phyloP scores from a whole-genome alignment of 2,329 filamentous ascomycete species.

The Aureobasidium pullulans region DNA sequence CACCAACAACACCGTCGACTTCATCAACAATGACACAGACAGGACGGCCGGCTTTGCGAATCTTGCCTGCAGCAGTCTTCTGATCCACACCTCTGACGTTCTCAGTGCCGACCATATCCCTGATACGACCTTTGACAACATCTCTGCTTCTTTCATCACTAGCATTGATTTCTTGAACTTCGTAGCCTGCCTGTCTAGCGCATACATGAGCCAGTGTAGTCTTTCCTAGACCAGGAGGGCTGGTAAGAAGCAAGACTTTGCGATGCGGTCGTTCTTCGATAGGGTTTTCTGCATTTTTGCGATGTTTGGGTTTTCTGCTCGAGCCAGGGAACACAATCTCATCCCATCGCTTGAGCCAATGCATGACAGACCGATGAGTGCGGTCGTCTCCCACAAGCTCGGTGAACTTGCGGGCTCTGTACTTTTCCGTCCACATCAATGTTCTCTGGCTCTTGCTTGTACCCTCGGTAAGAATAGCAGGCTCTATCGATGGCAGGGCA shows the following conservation, averaged over 20 bases:
- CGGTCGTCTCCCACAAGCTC: conserved; percentile 92
- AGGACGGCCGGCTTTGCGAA: conserved; percentile 69
- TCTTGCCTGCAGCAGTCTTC: conserved; percentile 46
- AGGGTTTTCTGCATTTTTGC: conserved; percentile 37
- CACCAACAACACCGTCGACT: conserved; percentile 86
- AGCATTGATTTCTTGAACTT: conserved; percentile 94
- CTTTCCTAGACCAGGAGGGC: conserved; percentile 88
- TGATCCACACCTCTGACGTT: conserved; percentile 70
- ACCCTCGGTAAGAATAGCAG: conserved; percentile 15
- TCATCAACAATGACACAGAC: conserved; percentile 94
- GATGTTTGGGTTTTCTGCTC: conserved; percentile 48
- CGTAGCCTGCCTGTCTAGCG: conserved; percentile 89
- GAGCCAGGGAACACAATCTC: conserved; percentile 79
- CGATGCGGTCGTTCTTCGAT: conserved; percentile 68
- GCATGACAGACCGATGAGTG: conserved; percentile 81
- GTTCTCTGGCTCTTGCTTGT: conserved; percentile 29
- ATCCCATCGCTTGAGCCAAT: conserved; percentile 95
- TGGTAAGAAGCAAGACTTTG: conserved; percentile 84
- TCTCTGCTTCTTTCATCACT: conserved; percentile 87
- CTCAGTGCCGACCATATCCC: conserved; percentile 87
- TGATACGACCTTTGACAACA: conserved; percentile 84
- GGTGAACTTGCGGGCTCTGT: conserved; percentile 82
- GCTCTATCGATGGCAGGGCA: conserved; percentile 35
- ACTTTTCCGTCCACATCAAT: conserved; percentile 93
- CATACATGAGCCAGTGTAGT: conserved; percentile 95